Evolutionary conservation across 1,284 basidiomycete genomes (phyloP), one percentile per base, ranked within the genome.

Genomic region (Irpex sp.): DNA sequence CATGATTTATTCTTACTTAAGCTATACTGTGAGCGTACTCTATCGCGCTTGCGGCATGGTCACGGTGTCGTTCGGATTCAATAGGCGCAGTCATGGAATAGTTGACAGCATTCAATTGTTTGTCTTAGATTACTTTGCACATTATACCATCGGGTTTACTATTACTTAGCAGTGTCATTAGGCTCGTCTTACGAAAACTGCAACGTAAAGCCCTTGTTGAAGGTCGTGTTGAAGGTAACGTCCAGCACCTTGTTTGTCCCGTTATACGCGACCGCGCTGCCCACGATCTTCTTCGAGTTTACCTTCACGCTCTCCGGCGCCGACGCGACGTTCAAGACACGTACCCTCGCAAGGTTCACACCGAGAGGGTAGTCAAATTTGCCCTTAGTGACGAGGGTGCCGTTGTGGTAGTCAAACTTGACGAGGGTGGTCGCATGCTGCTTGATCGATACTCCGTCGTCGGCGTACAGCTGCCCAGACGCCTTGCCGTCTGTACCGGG

Each of bases 391-490:
- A 66, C 72, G 47, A 90, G 74, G 59, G 62, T 75, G n/a, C 76
- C 73, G 15, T 77, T 68, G 62, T 66, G 69, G 71, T 77, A 89
- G 21, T 62, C 67, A 71, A 89, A 78, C 43, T 71, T 60, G 47
- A 86, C 76, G 21, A 74, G 68, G 21, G 86, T 87, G 60, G 75
- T 75, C 35, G 70, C 66, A 51, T 68, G 63, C 61, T 75, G 85
- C 19, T 66, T 75, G 64, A 88, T 75, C 4, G 83, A 85, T 49
- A 83, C 82, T 8, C 88, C 87, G 65, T 89, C 87, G 68, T 89
- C 87, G 49, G 87, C 66, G 71, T 89, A 88, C 47, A 89, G 75
- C 39, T 70, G 62, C 2, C 87, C 88, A 1, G 67, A 68, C 0
- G 88, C 87, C 1, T 67, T 71, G 8, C 85, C 85, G 35, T 79